Base-by-base conservation (phyloP, 2,329 filamentous ascomycete species). In the Aspergillus felis region DNA sequence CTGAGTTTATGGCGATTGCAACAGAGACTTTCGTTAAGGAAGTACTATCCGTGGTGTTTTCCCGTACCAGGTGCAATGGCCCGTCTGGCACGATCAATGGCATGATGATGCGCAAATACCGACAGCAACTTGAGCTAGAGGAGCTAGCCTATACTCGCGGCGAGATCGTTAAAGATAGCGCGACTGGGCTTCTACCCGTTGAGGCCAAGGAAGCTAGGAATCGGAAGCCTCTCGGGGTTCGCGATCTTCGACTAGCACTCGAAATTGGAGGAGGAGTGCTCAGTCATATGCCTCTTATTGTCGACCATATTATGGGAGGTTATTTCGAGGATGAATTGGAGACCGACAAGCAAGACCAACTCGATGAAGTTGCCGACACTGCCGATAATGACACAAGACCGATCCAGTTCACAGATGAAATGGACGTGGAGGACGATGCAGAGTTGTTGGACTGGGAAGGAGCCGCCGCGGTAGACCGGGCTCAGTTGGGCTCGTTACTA, bases 41-140 rank as follows among this genome's bases (percentile, higher is more conserved):
- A 65, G 77, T 84, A 2, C 73, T 87, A 2, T 79, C 80, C 5
- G 75, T 76, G 35, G 76, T 86, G 14, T 81, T 86, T 59, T 76
- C 78, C 4, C 80, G 83, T 32, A 81, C 82, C 3, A 75, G 81
- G 51, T 76, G 75, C 28, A 87, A 87, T 60, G 84, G 82, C 1
- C 79, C 82, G 1, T 87, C 87, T 3, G 81, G 85, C 35, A 87
- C 86, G 46, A 84, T 84, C 46, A 82, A 81, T 38, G 90, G 88
- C 80, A 84, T 97, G 57, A 88, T 92, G 71, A 96, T 91, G 2
- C 84, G 87, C 64, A 87, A 85, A 57, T 97, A 93, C 74, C 86
- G 85, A 61, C 82, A 84, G 57, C 89, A 91, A 70, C 80, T 96
- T 10, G 84, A 86, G 55, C 80, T 81, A 50, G 92, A 97, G 72